Conservation (phyloP, 2,329 filamentous ascomycete genomes). For the Cucurbitaria berberidis region DNA sequence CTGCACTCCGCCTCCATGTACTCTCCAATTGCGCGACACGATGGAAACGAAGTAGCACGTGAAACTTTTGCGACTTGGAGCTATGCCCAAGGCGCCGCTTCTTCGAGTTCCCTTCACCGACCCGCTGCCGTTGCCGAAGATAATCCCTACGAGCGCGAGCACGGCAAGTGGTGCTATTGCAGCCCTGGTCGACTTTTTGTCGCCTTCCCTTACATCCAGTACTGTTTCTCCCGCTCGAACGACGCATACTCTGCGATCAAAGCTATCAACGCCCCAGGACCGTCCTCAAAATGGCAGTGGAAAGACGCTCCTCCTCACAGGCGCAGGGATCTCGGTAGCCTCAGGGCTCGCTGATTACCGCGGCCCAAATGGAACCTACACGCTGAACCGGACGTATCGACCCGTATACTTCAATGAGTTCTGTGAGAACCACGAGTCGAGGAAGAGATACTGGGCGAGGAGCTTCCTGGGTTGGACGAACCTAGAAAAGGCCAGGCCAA, state of each 20-base stretch:
- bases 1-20: not conserved
- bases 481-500: conserved; percentile 78
- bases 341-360: conserved; percentile 94
- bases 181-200: conserved; percentile 79
- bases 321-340: conserved; percentile 91
- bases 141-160: conserved; percentile 74
- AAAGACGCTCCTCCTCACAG: conserved; percentile 72
- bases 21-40: not conserved
- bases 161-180: conserved; percentile 75
- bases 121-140: conserved; percentile 74
- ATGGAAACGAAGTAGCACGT: not conserved
- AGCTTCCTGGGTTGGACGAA: conserved; percentile 93
- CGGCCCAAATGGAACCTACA: conserved; percentile 88
- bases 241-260: conserved; percentile 1
- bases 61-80: not conserved
- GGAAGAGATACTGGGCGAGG: conserved; percentile 94
- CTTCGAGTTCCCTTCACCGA: conserved; percentile 92
- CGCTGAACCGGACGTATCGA: conserved; percentile 85
- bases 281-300: conserved; percentile 48
- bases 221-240: conserved; percentile 13
- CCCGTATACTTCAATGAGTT: conserved; percentile 97
- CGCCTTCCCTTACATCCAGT: conserved; percentile 44
- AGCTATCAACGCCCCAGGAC: conserved; percentile 5
- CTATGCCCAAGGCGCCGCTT: conserved; percentile 61
- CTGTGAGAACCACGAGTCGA: conserved; percentile 75